Conservation (phyloP, 331 rosid genomes). For the Pyracantha coccinea region DNA sequence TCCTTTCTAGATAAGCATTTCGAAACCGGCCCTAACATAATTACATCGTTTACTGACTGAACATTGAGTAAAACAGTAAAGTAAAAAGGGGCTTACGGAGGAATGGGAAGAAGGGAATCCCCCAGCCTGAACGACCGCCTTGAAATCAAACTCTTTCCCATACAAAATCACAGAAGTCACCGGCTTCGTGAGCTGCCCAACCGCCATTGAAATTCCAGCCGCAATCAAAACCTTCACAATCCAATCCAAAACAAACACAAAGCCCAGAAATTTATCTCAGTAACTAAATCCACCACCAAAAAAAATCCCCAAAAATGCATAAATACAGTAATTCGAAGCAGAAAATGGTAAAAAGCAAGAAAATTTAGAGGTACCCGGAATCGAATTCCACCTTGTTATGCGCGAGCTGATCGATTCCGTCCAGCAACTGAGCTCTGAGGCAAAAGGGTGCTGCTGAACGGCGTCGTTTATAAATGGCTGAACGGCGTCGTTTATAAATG, state of each 20-base stretch:
- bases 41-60: not conserved
- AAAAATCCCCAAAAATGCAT: not conserved
- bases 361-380: slow-evolving; percentile 7
- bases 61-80: not conserved
- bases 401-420: slow-evolving; percentile 37
- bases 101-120: slow-evolving; percentile 97
- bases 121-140: slow-evolving; percentile 52
- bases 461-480: slow-evolving; percentile 1
- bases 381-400: slow-evolving; percentile 53
- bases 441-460: slow-evolving; percentile 19
- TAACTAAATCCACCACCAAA: not conserved
- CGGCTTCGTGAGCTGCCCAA: slow-evolving; percentile 90
- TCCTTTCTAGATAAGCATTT: not conserved
- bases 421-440: slow-evolving; percentile 25
- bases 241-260: not conserved
- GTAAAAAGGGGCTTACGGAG: slow-evolving; percentile 46
- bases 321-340: not conserved
- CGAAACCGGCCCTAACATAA: not conserved
- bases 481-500: slow-evolving; percentile 2
- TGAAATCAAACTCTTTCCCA: slow-evolving; percentile 66
- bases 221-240: slow-evolving; percentile 59
- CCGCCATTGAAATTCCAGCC: slow-evolving; percentile 53
- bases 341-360: slow-evolving; percentile 7
- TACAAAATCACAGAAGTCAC: slow-evolving; percentile 57
- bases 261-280: not conserved